phyloP scores from a whole-genome alignment of 1,284 basidiomycete species.

The Hypsizygus ulmarius region DNA sequence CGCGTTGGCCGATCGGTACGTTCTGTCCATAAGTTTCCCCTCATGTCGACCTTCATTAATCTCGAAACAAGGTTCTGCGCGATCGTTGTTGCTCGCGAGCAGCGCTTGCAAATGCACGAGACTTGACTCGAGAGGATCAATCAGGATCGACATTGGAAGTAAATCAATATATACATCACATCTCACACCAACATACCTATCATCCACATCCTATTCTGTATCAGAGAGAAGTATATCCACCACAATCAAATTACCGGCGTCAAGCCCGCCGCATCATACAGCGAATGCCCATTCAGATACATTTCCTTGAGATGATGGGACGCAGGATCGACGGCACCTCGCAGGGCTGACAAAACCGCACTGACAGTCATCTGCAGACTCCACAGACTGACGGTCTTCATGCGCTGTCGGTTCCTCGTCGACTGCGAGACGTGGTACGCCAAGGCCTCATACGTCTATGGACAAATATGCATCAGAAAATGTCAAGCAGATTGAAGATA shows the following conservation, averaged over 20 bases:
- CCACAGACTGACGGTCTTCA: conserved; percentile 79
- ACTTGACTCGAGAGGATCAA: background rate
- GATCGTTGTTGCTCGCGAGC: conserved; percentile 9
- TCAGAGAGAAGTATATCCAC: background rate
- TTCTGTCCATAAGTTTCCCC: background rate
- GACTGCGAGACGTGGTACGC: conserved; percentile 88
- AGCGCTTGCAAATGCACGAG: background rate
- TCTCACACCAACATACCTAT: too few species aligned
- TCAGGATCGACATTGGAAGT: background rate
- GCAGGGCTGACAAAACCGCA: conserved; percentile 42
- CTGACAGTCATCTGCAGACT: conserved; percentile 50
- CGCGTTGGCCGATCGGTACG: conserved; percentile 23
- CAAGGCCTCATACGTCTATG: conserved; percentile 82
- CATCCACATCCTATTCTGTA: too few species aligned
- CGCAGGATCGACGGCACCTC: conserved; percentile 43
- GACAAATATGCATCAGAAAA: conserved; percentile 6
- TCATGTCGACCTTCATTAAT: background rate
- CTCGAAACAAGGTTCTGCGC: conserved; percentile 2
- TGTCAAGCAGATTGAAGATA: background rate
- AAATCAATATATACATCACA: too few species aligned
- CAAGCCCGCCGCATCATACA: conserved; percentile 20
- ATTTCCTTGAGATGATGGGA: conserved; percentile 41
- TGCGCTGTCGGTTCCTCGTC: conserved; percentile 78
- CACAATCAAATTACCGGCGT: conserved; percentile 5
- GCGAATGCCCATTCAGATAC: conserved; percentile 31